A percentile compares a stretch with the other conserved stretches of the same genome.
These are phyloP conservation scores for Cymbopogon citratus DNA, from an alignment of 176 grass and related monocot genomes.

Conservation along the genomic window DNA sequence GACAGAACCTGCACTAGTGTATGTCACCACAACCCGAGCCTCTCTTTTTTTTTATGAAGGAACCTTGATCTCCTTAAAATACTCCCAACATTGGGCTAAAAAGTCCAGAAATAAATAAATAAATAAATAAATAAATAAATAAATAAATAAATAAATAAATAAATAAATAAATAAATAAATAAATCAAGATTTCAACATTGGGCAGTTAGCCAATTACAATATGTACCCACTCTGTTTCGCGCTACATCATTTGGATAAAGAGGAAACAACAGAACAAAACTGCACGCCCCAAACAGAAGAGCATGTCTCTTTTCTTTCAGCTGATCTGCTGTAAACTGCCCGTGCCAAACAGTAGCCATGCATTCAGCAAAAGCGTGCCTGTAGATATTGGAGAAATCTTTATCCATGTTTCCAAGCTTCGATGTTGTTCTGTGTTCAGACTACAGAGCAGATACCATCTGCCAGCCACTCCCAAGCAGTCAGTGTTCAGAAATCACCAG, in stretches of 20 bases:
- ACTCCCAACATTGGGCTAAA: background rate
- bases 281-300: background rate
- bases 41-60: background rate
- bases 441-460: background rate
- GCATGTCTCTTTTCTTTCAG: background rate
- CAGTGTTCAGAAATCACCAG: background rate
- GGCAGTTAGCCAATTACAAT: background rate
- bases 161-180: background rate
- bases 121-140: background rate
- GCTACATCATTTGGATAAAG: constrained; percentile 7
- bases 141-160: background rate
- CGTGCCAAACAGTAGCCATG: background rate
- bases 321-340: background rate
- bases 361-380: constrained; percentile 10
- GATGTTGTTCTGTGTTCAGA: background rate
- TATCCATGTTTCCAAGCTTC: constrained; percentile 3
- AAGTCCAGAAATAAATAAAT: background rate
- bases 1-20: background rate
- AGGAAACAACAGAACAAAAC: background rate
- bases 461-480: background rate
- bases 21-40: background rate
- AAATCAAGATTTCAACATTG: background rate
- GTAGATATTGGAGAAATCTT: background rate
- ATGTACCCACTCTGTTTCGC: constrained; percentile 4
- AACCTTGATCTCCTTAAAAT: background rate